Base-by-base conservation (phyloP, 768 basidiomycete genomes). In the Hemileccinum impolitum region DNA sequence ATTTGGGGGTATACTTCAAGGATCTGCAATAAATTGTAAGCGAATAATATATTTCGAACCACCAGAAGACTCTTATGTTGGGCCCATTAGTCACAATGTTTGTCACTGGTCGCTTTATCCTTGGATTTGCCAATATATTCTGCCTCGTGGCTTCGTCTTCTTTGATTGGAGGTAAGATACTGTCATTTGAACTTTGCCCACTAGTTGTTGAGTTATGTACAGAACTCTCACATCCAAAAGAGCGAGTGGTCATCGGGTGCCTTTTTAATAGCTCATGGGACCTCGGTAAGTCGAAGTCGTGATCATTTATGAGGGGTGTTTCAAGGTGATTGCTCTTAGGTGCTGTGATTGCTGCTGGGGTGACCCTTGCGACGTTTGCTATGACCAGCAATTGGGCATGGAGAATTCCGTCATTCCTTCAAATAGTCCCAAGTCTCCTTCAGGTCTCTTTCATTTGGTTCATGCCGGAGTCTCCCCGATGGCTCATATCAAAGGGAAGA, bases 361-460 rank as follows among this genome's bases (percentile, higher is more conserved):
- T 53, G 14, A 86, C 83, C 0, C 77, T 85, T 25, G 80, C 79
- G 10, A 86, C 86, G 0, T 87, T 85, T 69, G 52, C 68, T 9
- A 81, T 85, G 72, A 39, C 56, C 0, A 76, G 57, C 40, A 75
- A 79, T 57, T 83, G 82, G 82, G 80, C 77, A 13, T 85, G 84
- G 84, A 74, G 84, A n/a, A 82, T 85, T 19, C 84, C 82, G 0
- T 62, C 57, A 0, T 78, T 82, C n/a, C 72, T 84, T 7, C 84
- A 85, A 60, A 55, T 78, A 28, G 59, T 74, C 1, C 84, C 84
- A 1, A 76, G 75, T 49, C 28, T 72, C 11, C 63, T 84, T 23
- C 83, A 85, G 53, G 58, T 84, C 34, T 51, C 54, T 26, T 80
- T 85, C 62, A 71, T 85, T 47, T 75, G 65, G 59, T 78, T 81